These are phyloP conservation scores for Salix koriyanagi DNA, from an alignment of 345 rosid species.

Conservation along the genomic window DNA sequence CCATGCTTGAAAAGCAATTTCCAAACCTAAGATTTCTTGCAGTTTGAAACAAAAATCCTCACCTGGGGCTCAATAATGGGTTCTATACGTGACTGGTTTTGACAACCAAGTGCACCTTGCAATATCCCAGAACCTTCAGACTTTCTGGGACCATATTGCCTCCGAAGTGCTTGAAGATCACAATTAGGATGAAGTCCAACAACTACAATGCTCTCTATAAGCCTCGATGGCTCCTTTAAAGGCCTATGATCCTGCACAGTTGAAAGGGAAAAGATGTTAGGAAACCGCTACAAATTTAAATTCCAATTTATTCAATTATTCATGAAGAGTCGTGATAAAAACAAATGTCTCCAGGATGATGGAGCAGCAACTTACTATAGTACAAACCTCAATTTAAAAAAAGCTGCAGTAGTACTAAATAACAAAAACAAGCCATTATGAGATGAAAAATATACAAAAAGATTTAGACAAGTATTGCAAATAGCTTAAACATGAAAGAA, in stretches of 20 bases:
- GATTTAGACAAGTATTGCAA: too few relatives aligned
- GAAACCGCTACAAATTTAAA: constrained; percentile 1
- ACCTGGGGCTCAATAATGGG: constrained; percentile 91
- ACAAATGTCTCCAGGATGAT: too few relatives aligned
- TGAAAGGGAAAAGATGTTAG: constrained; percentile 13
- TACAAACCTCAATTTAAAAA: background rate
- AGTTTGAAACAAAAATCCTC: background rate
- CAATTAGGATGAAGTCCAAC: constrained; percentile 91
- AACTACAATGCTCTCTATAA: constrained; percentile 91
- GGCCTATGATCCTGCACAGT: constrained; percentile 72
- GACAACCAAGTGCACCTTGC: constrained; percentile 48
- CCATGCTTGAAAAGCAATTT: background rate
- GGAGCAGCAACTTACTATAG: background rate
- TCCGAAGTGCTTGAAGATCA: constrained; percentile 73
- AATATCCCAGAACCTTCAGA: constrained; percentile 63
- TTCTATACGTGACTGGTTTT: constrained; percentile 64
- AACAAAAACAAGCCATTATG: background rate
- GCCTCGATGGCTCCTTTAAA: constrained; percentile 76
- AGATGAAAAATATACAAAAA: background rate
- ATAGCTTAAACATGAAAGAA: background rate
- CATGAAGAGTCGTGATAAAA: background rate
- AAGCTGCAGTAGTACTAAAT: background rate
- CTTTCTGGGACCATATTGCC: constrained; percentile 50
- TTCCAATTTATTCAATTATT: background rate
- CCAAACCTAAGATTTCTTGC: background rate